Conservation (phyloP, 169 alveolate genomes). For the Plasmodium chabaudi region DNA sequence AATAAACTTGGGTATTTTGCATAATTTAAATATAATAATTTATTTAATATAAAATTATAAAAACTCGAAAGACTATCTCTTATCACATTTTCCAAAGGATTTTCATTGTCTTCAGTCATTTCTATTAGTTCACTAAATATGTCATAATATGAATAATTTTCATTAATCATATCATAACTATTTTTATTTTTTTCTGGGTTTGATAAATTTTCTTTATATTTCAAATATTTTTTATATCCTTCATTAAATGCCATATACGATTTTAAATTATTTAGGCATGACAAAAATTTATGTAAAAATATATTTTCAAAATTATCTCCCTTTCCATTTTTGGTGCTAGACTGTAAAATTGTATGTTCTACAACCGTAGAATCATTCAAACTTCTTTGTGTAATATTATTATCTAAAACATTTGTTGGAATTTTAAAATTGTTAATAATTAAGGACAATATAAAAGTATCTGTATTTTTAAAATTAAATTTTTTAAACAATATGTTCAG, state of each 20-base stretch:
- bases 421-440: conserved; percentile 33
- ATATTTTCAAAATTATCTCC: conserved; percentile 25
- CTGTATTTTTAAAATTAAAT: conserved; percentile 41
- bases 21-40: conserved; percentile 17
- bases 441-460: conserved; percentile 32
- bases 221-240: conserved; percentile 23
- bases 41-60: conserved; percentile 22
- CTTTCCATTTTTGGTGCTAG: neutral
- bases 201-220: conserved; percentile 17
- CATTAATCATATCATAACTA: neutral
- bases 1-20: conserved; percentile 2
- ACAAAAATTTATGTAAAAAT: conserved; percentile 30
- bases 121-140: conserved; percentile 21
- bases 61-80: conserved; percentile 7
- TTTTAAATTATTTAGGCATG: conserved; percentile 25
- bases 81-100: conserved; percentile 7
- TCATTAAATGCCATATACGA: conserved; percentile 41
- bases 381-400: neutral
- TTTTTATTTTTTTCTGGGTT: neutral
- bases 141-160: conserved; percentile 20
- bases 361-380: neutral
- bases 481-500: conserved; percentile 44
- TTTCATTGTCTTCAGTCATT: neutral
- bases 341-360: too few species aligned
- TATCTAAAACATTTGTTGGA: neutral